Base-by-base conservation (phyloP, 2,329 filamentous ascomycete species). In the Cladophialophora immunda region DNA sequence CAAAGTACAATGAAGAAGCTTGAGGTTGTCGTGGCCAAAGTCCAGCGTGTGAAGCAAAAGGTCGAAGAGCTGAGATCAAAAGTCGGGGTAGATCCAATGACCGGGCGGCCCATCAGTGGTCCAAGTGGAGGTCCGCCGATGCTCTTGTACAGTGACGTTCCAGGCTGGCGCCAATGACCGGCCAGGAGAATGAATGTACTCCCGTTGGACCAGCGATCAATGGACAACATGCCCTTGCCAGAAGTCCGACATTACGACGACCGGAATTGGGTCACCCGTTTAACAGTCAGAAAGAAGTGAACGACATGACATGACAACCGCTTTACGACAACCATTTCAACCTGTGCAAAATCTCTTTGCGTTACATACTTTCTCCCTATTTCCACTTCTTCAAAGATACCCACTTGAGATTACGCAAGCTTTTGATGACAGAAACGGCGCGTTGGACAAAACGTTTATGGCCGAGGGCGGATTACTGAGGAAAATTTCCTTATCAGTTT, bases 1-100 rank as follows among this genome's bases (percentile, higher is more conserved):
- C 72, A 71, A 45, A 73, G 72, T 58, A 71, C 69, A 3, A 72
- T 73, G 72, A 72, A 73, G 57, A 72, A 71, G 64, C 71, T 73
- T 5, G 70, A 72, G 54, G 59, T 70, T 27, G 72, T 73, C 11
- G 72, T 73, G 27, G 66, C 66, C 25, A 71, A 72, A 41, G 69
- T 72, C 32, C 53, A 50, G 25, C 53, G 54, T 19, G 67, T 69
- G 25, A 72, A 71, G 59, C 57, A 63, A 30, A 58, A 55, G 27
- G 65, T 71, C 9, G 69, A 71, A 50, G 64, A 66, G 27, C 47
- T 72, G 41, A 65, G 70, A 29, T 30, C 41, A 7, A 59, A 67
- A 30, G 17, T 70, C 22, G 70, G 70, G 17, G 41, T 68, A 11
- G 69, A 71, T 41, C 61, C 67, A 29, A 15, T 25, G 3, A 57